Evolutionary conservation across 2,329 filamentous ascomycete genomes (phyloP), one percentile per base, ranked within the genome.

Genomic region (Epichloe elymi): DNA sequence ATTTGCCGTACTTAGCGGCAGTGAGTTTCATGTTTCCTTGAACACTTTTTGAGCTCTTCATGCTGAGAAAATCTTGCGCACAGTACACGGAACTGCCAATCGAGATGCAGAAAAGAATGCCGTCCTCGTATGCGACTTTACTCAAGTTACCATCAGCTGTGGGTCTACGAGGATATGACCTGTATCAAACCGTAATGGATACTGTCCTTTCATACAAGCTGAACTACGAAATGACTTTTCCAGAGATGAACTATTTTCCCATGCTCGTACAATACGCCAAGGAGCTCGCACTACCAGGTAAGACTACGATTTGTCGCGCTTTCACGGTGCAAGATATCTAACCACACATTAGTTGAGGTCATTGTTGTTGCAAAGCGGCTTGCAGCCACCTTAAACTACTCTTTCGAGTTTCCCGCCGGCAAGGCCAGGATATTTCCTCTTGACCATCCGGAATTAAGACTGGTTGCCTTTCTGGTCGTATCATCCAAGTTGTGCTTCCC

Each of bases 401-500:
- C 70, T 0, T 67, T 65, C 37, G 51, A 58, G 6, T 85, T 84
- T 55, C 74, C 76, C 1, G 70, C 73, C 6, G 67, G 70, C 4
- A 69, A 66, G 33, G 61, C 65, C 49, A 67, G 68, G 53, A 67
- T 72, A 53, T 67, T 73, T 26, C 67, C 76, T 8, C 67, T 82
- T 15, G 72, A 80, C 48, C 76, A 85, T 55, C 88, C 93, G 0
- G 93, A 97, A 60, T 71, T 86, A 5, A 78, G 86, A 42, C 69
- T 96, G 1, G 72, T 88, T 51, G 74, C 82, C 4, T 70, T 88
- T 3, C 65, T 95, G 3, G 71, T 95, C 2, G 74, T 95, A 14
- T 80, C 85, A 4, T 81, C 85, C 3, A 96, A 96, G 59, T 65
- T 95, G 2, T 72, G 85, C 19, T 89, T 88, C 59, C 88, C 91